A percentile compares a stretch with the other conserved stretches of the same genome.
Conservation (phyloP, 352 stramenopile genomes). For the Pythium chondricola region DNA sequence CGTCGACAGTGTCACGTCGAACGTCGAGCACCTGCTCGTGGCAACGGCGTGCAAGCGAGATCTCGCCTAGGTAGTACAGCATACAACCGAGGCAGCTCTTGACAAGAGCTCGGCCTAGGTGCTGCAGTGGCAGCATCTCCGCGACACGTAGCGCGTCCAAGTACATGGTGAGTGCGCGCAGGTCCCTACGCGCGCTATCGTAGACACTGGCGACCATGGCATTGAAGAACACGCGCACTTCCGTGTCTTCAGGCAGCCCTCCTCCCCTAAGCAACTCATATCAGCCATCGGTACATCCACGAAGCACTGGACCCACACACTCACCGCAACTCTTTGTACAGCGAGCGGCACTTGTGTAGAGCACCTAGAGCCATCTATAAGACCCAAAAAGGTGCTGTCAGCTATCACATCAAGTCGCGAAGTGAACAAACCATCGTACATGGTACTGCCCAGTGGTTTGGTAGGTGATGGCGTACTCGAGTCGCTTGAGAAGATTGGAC, state of each 20-base stretch:
- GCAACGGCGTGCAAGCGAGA: constrained; percentile 40
- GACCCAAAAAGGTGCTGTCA: neutral
- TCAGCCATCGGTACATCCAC: neutral
- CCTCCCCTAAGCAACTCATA: neutral
- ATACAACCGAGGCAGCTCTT: constrained; percentile 47
- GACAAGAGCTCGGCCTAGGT: constrained; percentile 32
- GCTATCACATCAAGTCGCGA: neutral
- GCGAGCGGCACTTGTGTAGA: constrained; percentile 34
- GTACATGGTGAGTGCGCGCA: constrained; percentile 41
- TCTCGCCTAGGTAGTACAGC: constrained; percentile 50
- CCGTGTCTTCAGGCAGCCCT: constrained; percentile 12
- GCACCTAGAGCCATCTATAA: constrained; percentile 51
- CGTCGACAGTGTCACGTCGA: constrained; percentile 18
- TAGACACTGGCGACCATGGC: constrained; percentile 44
- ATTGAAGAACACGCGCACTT: constrained; percentile 48
- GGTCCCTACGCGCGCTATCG: constrained; percentile 46
- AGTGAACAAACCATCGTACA: constrained; percentile 18
- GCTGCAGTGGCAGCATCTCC: constrained; percentile 24
- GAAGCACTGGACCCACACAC: neutral
- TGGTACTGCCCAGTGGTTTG: constrained; percentile 62
- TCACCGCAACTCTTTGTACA: constrained; percentile 32
- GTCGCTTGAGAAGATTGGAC: constrained; percentile 29
- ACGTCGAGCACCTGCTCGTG: constrained; percentile 45
- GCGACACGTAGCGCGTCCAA: constrained; percentile 41
- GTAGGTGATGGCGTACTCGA: constrained; percentile 54